Evolutionary conservation across 352 stramenopile species (phyloP).

Genomic region (Globisporangium abappressorium): DNA sequence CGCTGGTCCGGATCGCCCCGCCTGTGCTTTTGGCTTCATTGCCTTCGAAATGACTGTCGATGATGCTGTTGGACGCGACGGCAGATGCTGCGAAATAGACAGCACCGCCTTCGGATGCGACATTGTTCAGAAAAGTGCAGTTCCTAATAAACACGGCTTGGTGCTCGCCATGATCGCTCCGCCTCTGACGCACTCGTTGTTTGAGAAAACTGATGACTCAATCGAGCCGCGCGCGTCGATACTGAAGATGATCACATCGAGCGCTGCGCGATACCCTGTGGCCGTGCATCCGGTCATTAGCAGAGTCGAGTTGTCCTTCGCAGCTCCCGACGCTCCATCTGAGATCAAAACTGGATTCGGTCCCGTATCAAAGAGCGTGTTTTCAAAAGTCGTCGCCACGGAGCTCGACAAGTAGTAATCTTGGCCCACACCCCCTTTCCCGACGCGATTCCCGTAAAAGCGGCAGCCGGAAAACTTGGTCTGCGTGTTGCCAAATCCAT

Average conservation of each 20-base stretch:
- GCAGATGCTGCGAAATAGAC: conserved; percentile 6
- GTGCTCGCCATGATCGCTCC: conserved; percentile 9
- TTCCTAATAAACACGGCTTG: conserved; percentile 11
- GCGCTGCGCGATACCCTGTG: conserved; percentile 7
- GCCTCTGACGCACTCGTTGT: conserved; percentile 16
- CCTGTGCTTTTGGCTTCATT: conserved; percentile 16
- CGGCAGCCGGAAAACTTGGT: conserved; percentile 17
- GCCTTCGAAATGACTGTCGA: conserved; percentile 14
- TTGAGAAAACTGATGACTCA: conserved; percentile 13
- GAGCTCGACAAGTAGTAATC: conserved; percentile 28
- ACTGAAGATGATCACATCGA: conserved; percentile 8
- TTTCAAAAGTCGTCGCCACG: conserved; percentile 13
- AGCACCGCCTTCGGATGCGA: conserved; percentile 16
- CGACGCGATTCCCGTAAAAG: conserved; percentile 20
- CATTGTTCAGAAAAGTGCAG: conserved; percentile 15
- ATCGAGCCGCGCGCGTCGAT: conserved; percentile 12
- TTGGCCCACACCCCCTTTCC: conserved; percentile 21
- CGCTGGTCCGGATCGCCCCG: conserved; percentile 10
- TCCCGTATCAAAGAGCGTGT: conserved; percentile 20
- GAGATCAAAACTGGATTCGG: conserved; percentile 12
- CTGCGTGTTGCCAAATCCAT: conserved; percentile 21
- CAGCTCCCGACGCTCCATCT: conserved; percentile 14
- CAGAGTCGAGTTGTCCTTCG: conserved; percentile 20
- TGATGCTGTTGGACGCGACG: not conserved
- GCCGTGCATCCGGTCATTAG: conserved; percentile 1